phyloP scores from a whole-genome alignment of 2,329 filamentous ascomycete species.

The Claviceps paspali region DNA sequence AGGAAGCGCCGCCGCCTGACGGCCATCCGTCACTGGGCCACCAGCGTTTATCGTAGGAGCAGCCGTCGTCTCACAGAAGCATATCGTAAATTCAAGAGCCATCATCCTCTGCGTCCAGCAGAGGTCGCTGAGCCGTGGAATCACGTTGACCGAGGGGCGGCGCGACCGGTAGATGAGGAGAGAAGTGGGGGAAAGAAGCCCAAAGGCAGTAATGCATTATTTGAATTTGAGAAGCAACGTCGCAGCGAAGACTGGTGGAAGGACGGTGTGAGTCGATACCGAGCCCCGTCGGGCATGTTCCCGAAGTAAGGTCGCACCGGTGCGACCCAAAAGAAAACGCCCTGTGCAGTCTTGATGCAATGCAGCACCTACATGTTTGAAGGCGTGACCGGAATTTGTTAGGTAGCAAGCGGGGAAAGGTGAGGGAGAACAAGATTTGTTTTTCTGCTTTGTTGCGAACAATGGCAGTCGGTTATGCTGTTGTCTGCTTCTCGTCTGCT shows the following conservation, averaged over 20 bases:
- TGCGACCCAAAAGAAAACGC: background rate
- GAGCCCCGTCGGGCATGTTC: slow-evolving; percentile 5
- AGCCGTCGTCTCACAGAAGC: slow-evolving; percentile 13
- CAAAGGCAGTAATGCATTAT: slow-evolving; percentile 11
- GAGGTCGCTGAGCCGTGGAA: background rate
- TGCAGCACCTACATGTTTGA: background rate
- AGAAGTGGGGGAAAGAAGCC: slow-evolving; percentile 13
- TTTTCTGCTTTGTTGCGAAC: too few relatives aligned
- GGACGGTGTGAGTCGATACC: slow-evolving; percentile 18
- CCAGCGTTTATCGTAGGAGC: slow-evolving; percentile 13
- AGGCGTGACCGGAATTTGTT: background rate
- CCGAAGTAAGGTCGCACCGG: background rate
- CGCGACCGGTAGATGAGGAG: background rate
- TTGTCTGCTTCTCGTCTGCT: too few relatives aligned
- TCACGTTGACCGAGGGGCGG: background rate
- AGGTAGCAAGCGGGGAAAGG: too few relatives aligned
- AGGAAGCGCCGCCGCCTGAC: slow-evolving; percentile 12
- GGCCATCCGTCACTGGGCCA: slow-evolving; percentile 17
- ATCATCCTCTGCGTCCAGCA: slow-evolving; percentile 7
- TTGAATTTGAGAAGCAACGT: slow-evolving; percentile 12
- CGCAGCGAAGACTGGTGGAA: slow-evolving; percentile 20
- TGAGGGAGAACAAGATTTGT: too few relatives aligned
- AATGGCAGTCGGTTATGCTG: too few relatives aligned
- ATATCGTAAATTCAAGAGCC: slow-evolving; percentile 14
- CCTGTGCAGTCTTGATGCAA: background rate